phyloP scores from a whole-genome alignment of 805 yeast genomes.

The Scheffersomyces coipomensis region DNA sequence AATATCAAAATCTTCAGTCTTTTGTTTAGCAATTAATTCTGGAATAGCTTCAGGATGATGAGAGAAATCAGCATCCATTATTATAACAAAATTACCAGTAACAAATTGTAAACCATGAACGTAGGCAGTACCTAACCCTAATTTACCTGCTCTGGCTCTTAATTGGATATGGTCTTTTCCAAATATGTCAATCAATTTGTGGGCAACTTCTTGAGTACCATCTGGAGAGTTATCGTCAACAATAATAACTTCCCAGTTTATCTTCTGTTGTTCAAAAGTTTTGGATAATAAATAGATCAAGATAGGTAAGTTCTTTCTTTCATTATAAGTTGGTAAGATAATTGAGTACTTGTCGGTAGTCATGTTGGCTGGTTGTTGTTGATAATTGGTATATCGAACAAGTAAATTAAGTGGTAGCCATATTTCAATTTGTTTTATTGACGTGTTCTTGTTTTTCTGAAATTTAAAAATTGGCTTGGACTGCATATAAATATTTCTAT shows the following conservation, averaged over 20 bases:
- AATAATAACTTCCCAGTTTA: slow-evolving; percentile 75
- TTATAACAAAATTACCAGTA: slow-evolving; percentile 71
- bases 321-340: slow-evolving; percentile 77
- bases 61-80: slow-evolving; percentile 84
- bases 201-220: slow-evolving; percentile 75
- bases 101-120: slow-evolving; percentile 73
- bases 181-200: slow-evolving; percentile 54
- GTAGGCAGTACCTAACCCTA: slow-evolving; percentile 79
- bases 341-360: slow-evolving; percentile 57
- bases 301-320: slow-evolving; percentile 62
- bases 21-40: slow-evolving; percentile 65
- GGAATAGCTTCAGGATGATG: slow-evolving; percentile 84
- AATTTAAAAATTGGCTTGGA: not conserved
- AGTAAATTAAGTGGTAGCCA: not conserved
- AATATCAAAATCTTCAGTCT: slow-evolving; percentile 49
- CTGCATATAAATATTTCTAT: slow-evolving; percentile 1
- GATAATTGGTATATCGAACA: not conserved
- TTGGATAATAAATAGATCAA: slow-evolving; percentile 67
- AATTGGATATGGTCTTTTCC: slow-evolving; percentile 61
- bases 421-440: not conserved
- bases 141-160: slow-evolving; percentile 72
- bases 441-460: not conserved
- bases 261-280: slow-evolving; percentile 55
- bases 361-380: slow-evolving; percentile 8
- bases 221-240: slow-evolving; percentile 82